Conservation (phyloP, 2,329 filamentous ascomycete genomes). For the Davidsoniella eucalypti region DNA sequence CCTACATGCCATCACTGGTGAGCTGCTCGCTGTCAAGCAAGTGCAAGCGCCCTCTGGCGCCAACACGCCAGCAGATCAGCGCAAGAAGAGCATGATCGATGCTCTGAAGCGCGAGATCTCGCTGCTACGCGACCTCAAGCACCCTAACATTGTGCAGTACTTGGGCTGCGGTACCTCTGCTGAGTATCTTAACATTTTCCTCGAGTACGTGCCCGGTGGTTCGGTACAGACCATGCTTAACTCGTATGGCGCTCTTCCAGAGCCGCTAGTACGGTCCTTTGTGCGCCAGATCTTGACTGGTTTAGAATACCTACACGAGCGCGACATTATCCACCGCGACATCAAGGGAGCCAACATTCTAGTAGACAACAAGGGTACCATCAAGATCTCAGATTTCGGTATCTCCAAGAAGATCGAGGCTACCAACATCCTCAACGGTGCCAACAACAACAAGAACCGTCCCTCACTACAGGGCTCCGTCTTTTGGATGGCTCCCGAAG, state of each 20-base stretch:
- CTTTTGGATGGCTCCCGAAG: constrained; percentile 99
- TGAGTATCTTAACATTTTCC: constrained; percentile 94
- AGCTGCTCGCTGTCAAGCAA: constrained; percentile 96
- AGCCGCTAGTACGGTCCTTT: constrained; percentile 89
- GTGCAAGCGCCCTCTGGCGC: constrained; percentile 75
- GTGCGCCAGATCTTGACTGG: constrained; percentile 89
- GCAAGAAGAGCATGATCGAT: constrained; percentile 97
- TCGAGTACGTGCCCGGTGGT: constrained; percentile 94
- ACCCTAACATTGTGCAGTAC: constrained; percentile 96
- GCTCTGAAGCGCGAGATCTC: constrained; percentile 94
- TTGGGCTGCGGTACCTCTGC: constrained; percentile 85
- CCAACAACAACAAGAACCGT: constrained; percentile 49
- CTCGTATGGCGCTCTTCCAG: constrained; percentile 87
- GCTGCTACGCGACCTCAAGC: constrained; percentile 80
- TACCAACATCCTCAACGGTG: constrained; percentile 60
- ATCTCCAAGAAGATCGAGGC: constrained; percentile 97
- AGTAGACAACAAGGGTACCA: constrained; percentile 95
- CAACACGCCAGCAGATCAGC: constrained; percentile 66
- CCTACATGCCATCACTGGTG: constrained; percentile 86
- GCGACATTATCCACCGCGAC: constrained; percentile 94
- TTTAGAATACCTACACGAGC: constrained; percentile 80
- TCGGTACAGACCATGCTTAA: constrained; percentile 98
- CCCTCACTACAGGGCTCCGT: constrained; percentile 89
- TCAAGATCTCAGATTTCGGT: constrained; percentile 98
- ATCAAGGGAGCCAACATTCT: constrained; percentile 99